Evolutionary conservation across 352 stramenopile species (phyloP).

Genomic region (Phytophthora fragariaefolia): DNA sequence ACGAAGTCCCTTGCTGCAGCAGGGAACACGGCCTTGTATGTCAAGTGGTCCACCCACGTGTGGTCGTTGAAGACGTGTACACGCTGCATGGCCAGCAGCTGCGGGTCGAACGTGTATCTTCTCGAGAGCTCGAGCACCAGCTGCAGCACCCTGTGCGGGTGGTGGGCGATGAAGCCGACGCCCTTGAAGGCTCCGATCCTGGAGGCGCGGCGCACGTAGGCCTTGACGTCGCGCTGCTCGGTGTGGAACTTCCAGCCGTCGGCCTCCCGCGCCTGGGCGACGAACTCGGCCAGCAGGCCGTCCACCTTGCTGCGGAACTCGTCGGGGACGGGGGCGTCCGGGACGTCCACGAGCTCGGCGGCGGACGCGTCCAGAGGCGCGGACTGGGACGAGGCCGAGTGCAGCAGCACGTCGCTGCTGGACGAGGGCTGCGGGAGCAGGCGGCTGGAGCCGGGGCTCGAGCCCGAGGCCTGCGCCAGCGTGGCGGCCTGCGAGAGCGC

Average conservation of each 20-base stretch:
- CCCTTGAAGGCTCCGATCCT: slow-evolving; percentile 60
- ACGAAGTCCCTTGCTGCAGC: slow-evolving; percentile 60
- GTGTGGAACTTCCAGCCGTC: slow-evolving; percentile 69
- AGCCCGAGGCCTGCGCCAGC: slow-evolving; percentile 25
- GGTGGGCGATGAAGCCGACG: slow-evolving; percentile 60
- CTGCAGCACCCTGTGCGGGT: slow-evolving; percentile 61
- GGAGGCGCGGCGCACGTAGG: slow-evolving; percentile 54
- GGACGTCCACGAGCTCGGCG: slow-evolving; percentile 40
- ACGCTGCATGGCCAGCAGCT: slow-evolving; percentile 56
- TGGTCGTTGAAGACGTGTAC: slow-evolving; percentile 71
- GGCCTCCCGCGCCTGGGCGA: slow-evolving; percentile 55
- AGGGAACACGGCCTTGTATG: slow-evolving; percentile 75
- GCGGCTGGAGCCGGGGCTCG: slow-evolving; percentile 1
- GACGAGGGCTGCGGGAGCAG: slow-evolving; percentile 21
- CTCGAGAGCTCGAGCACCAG: slow-evolving; percentile 60
- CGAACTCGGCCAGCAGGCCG: slow-evolving; percentile 65
- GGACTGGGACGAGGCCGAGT: slow-evolving; percentile 37
- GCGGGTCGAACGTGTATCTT: slow-evolving; percentile 60
- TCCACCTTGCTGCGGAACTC: slow-evolving; percentile 56
- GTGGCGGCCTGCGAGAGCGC: slow-evolving; percentile 50
- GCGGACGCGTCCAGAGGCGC: slow-evolving; percentile 35
- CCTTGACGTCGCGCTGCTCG: slow-evolving; percentile 65
- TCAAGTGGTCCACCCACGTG: slow-evolving; percentile 77
- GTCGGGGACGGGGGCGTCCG: slow-evolving; percentile 41
- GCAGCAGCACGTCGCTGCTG: slow-evolving; percentile 31